A percentile compares a stretch with the other conserved stretches of the same genome.
These are phyloP conservation scores for Trichoderma sp. DNA, from an alignment of 2,329 filamentous ascomycete genomes.

Conservation along the genomic window DNA sequence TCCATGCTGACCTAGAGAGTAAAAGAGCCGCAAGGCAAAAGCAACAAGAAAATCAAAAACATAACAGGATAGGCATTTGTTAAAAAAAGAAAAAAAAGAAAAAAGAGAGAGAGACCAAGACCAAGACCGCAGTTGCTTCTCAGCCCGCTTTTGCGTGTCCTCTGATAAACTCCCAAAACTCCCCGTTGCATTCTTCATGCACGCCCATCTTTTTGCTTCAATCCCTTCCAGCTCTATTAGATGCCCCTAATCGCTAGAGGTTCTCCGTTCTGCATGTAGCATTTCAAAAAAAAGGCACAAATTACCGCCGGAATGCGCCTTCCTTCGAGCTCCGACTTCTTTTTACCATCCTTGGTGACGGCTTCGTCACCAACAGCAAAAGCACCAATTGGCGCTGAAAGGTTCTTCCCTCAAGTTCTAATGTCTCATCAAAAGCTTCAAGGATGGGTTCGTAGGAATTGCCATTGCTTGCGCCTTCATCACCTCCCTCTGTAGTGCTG, in stretches of 20 bases:
- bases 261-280: neutral
- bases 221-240: neutral
- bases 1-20: neutral
- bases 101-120: neutral
- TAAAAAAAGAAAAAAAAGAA: neutral
- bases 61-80: neutral
- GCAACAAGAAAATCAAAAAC: neutral
- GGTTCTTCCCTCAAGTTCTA: no score
- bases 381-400: no score
- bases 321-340: neutral
- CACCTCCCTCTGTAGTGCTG: no score
- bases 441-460: no score
- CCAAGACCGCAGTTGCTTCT: neutral
- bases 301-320: neutral
- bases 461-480: no score
- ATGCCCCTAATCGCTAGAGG: neutral
- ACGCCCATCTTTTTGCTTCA: neutral
- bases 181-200: neutral
- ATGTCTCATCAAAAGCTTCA: no score
- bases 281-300: neutral
- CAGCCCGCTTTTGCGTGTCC: neutral
- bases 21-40: neutral
- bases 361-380: no score
- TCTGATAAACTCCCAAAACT: constrained; percentile 8
- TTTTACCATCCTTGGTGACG: neutral